phyloP scores from a whole-genome alignment of 2,329 filamentous ascomycete genomes.

The Colletotrichum sp. region DNA sequence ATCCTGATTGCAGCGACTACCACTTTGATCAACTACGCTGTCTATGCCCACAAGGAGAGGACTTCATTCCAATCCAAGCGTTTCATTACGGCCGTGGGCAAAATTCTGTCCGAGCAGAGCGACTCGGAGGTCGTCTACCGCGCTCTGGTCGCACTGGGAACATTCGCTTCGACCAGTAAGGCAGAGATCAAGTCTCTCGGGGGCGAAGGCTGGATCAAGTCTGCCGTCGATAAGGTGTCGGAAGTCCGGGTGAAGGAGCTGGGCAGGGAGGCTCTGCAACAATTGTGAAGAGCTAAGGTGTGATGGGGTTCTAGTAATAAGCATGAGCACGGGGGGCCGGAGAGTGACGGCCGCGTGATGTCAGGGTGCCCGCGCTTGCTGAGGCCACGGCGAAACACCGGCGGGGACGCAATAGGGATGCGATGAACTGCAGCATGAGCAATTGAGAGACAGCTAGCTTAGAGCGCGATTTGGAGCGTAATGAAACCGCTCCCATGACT shows the following conservation, averaged over 20 bases:
- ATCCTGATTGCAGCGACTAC: conserved; percentile 84
- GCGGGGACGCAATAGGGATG: not conserved
- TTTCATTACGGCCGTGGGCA: conserved; percentile 66
- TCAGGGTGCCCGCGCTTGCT: conserved; percentile 1
- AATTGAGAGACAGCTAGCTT: conserved; percentile 5
- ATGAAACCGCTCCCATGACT: conserved; percentile 12
- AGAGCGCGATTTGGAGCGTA: not conserved
- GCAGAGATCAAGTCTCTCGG: conserved; percentile 48
- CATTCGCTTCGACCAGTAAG: conserved; percentile 66
- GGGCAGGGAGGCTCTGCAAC: conserved; percentile 49
- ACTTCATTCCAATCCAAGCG: conserved; percentile 39
- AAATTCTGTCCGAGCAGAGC: conserved; percentile 67
- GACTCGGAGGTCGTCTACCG: conserved; percentile 88
- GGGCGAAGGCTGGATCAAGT: conserved; percentile 44
- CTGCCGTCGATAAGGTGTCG: conserved; percentile 45
- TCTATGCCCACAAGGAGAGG: conserved; percentile 63
- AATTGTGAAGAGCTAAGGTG: conserved; percentile 27
- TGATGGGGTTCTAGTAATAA: not conserved
- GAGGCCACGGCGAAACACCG: not conserved
- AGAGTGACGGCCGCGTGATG: conserved; percentile 7
- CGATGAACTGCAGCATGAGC: not conserved
- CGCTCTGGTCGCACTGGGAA: conserved; percentile 82
- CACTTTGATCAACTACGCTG: conserved; percentile 82
- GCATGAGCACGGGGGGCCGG: not conserved
- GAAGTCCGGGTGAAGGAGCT: conserved; percentile 55